These are phyloP conservation scores for Gnomoniopsis sp. DNA, from an alignment of 2,329 filamentous ascomycete genomes.

Conservation along the genomic window DNA sequence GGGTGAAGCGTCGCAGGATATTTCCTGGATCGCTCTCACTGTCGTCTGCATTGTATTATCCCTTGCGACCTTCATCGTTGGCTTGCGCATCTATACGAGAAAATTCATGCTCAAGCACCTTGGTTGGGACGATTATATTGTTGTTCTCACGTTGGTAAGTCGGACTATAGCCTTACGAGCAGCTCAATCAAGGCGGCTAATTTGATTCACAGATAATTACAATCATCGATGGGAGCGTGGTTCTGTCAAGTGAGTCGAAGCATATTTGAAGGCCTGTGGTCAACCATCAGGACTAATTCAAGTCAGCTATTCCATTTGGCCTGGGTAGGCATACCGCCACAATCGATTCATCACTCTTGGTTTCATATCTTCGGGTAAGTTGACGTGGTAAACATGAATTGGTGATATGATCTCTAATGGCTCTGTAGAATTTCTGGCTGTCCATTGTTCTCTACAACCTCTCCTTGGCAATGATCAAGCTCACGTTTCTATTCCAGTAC, in stretches of 20 bases:
- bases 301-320: constrained; percentile 9
- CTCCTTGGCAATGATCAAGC: constrained; percentile 32
- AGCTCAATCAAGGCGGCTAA: background rate
- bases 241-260: constrained; percentile 15
- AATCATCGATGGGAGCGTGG: constrained; percentile 9
- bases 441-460: constrained; percentile 36
- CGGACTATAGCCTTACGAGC: background rate
- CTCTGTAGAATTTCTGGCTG: constrained; percentile 33
- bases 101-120: constrained; percentile 25
- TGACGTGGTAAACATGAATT: background rate
- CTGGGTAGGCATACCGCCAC: constrained; percentile 12
- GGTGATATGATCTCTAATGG: background rate
- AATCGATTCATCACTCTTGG: background rate
- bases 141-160: constrained; percentile 37
- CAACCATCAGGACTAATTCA: constrained; percentile 8
- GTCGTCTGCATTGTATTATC: constrained; percentile 9
- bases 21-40: constrained; percentile 3
- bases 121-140: constrained; percentile 30
- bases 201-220: background rate
- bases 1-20: constrained; percentile 2
- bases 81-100: constrained; percentile 30
- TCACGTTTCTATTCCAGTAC: constrained; percentile 36
- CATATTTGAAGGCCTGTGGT: constrained; percentile 10
- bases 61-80: constrained; percentile 21
- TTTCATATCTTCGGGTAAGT: constrained; percentile 5